phyloP scores from a whole-genome alignment of 1,284 basidiomycete species.

The Apiotrichum porosum region DNA sequence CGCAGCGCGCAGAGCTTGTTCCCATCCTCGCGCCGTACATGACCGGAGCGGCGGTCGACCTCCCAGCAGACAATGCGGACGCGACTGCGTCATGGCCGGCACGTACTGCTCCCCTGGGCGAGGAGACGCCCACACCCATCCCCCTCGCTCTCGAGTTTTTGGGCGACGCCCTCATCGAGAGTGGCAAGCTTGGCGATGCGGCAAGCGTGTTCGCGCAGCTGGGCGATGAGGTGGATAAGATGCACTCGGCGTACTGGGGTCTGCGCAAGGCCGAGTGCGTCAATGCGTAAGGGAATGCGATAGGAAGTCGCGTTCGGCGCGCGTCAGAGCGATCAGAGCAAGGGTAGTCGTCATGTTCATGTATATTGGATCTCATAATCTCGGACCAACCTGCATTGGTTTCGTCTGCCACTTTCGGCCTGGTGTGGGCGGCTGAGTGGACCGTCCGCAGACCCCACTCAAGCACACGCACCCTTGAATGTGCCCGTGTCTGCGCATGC shows the following conservation, averaged over 20 bases:
- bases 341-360: too few species aligned
- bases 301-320: too few species aligned
- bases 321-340: too few species aligned
- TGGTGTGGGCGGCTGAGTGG: too few species aligned
- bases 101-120: constrained; percentile 52
- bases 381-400: too few species aligned
- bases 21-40: constrained; percentile 66
- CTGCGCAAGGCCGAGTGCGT: constrained; percentile 26
- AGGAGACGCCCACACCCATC: constrained; percentile 67
- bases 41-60: constrained; percentile 26
- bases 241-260: constrained; percentile 53
- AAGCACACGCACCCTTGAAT: too few species aligned
- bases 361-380: too few species aligned
- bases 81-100: constrained; percentile 24
- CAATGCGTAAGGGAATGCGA: constrained; percentile 4
- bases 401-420: too few species aligned
- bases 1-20: constrained; percentile 56
- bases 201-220: constrained; percentile 66
- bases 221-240: constrained; percentile 66
- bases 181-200: constrained; percentile 52
- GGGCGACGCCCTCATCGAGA: constrained; percentile 68
- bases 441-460: too few species aligned
- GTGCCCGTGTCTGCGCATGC: too few species aligned
- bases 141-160: constrained; percentile 76
- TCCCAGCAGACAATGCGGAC: constrained; percentile 15